These are phyloP conservation scores for Knoxdaviesia capensis DNA, from an alignment of 2,329 filamentous ascomycete species.

Conservation along the genomic window DNA sequence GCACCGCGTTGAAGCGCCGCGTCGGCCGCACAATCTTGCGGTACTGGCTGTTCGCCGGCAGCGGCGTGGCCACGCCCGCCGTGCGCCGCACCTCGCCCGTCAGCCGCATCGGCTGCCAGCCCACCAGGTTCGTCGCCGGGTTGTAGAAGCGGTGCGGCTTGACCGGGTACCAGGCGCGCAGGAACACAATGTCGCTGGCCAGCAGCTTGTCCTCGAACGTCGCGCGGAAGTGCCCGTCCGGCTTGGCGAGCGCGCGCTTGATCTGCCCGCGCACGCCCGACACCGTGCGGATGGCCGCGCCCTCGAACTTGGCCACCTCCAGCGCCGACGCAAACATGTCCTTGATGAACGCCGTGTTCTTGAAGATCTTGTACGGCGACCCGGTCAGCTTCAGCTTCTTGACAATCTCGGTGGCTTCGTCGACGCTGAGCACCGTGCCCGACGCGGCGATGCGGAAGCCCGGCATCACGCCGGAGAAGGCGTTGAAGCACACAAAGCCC, in stretches of 20 bases:
- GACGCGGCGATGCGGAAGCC: slow-evolving; percentile 91
- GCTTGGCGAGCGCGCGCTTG: slow-evolving; percentile 82
- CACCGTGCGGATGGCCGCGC: slow-evolving; percentile 85
- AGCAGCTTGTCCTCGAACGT: slow-evolving; percentile 98
- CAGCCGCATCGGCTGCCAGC: slow-evolving; percentile 84
- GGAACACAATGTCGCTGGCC: slow-evolving; percentile 88
- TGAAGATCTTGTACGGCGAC: slow-evolving; percentile 91
- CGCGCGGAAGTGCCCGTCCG: slow-evolving; percentile 87
- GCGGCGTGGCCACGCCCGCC: slow-evolving; percentile 54
- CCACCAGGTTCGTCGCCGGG: slow-evolving; percentile 79
- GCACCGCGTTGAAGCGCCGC: slow-evolving; percentile 61
- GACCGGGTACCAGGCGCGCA: slow-evolving; percentile 92
- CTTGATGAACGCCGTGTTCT: slow-evolving; percentile 96
- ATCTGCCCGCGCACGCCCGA: slow-evolving; percentile 92
- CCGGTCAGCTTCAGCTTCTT: slow-evolving; percentile 98
- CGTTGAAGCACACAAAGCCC: slow-evolving; percentile 85
- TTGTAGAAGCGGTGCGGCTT: slow-evolving; percentile 95
- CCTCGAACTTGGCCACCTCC: slow-evolving; percentile 96
- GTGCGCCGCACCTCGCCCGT: slow-evolving; percentile 79
- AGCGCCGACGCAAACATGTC: slow-evolving; percentile 91
- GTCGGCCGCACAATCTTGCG: slow-evolving; percentile 42
- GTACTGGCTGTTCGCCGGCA: slow-evolving; percentile 72
- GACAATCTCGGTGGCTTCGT: slow-evolving; percentile 91
- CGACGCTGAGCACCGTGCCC: slow-evolving; percentile 80
- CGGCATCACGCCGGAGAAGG: slow-evolving; percentile 62